phyloP scores from a whole-genome alignment of 2,329 filamentous ascomycete species.

The Talaromyces islandicus region DNA sequence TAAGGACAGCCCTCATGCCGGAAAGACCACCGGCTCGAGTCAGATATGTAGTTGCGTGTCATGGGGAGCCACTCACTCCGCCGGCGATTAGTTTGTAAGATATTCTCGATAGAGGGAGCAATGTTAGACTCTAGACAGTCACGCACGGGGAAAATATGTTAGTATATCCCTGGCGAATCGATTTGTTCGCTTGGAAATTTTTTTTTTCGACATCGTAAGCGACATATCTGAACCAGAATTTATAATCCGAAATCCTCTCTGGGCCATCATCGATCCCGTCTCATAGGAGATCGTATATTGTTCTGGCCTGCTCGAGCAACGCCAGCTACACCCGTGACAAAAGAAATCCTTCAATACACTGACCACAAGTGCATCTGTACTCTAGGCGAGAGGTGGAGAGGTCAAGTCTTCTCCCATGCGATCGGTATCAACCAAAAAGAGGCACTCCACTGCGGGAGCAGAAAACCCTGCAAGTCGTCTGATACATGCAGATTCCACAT shows the following conservation, averaged over 20 bases:
- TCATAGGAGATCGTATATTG: slow-evolving; percentile 16
- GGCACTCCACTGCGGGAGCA: slow-evolving; percentile 20
- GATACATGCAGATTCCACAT: slow-evolving; percentile 16
- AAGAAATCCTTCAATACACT: slow-evolving; percentile 32
- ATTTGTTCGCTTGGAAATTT: slow-evolving; percentile 30
- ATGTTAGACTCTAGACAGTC: slow-evolving; percentile 15
- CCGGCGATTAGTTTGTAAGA: slow-evolving; percentile 16
- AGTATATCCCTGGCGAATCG: slow-evolving; percentile 27
- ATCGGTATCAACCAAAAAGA: slow-evolving; percentile 15
- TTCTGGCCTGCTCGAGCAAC: slow-evolving; percentile 23
- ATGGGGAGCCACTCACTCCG: slow-evolving; percentile 22
- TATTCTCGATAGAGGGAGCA: slow-evolving; percentile 19
- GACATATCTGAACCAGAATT: slow-evolving; percentile 17
- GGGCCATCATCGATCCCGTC: slow-evolving; percentile 15
- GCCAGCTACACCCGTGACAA: slow-evolving; percentile 31
- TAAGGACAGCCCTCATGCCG: neutral
- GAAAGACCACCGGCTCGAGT: slow-evolving; percentile 17
- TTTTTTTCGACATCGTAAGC: slow-evolving; percentile 17
- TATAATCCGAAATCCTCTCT: slow-evolving; percentile 14
- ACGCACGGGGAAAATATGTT: slow-evolving; percentile 26
- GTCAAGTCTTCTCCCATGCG: neutral
- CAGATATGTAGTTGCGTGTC: slow-evolving; percentile 25
- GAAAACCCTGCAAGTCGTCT: slow-evolving; percentile 27
- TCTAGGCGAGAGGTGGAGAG: slow-evolving; percentile 20
- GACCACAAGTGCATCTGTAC: slow-evolving; percentile 34